phyloP scores from a whole-genome alignment of 306 rosid species.

The Inga oerstediana region DNA sequence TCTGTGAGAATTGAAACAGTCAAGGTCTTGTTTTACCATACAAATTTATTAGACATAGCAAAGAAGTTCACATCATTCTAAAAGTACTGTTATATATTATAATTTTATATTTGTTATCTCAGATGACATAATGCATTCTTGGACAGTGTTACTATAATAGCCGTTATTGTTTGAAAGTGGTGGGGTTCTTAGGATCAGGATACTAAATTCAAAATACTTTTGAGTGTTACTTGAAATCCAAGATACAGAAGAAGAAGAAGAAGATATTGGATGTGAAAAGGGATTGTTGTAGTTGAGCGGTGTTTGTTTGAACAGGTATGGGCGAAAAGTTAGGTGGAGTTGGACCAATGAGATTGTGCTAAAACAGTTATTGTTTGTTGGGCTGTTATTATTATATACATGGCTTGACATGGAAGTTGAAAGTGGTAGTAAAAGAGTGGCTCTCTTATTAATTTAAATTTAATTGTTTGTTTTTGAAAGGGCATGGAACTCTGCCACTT shows the following conservation, averaged over 20 bases:
- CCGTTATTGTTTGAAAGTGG: not conserved
- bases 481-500: not conserved
- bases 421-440: not conserved
- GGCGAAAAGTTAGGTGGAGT: not conserved
- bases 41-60: not conserved
- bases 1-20: not conserved
- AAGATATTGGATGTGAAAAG: not conserved
- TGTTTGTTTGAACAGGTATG: constrained; percentile 33
- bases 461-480: not conserved
- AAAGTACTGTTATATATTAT: not conserved
- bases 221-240: not conserved
- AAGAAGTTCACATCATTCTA: not conserved
- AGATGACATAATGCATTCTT: no score
- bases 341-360: constrained; percentile 34
- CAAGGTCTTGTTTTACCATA: not conserved
- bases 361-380: constrained; percentile 37
- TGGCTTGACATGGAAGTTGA: constrained; percentile 39
- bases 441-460: not conserved
- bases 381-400: not conserved
- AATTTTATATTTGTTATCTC: not conserved
- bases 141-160: not conserved
- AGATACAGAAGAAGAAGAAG: not conserved
- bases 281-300: not conserved
- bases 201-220: not conserved
- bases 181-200: not conserved